These are phyloP conservation scores for Papilionanthe hybrid DNA, from an alignment of 116 monocot species.

Conservation along the genomic window DNA sequence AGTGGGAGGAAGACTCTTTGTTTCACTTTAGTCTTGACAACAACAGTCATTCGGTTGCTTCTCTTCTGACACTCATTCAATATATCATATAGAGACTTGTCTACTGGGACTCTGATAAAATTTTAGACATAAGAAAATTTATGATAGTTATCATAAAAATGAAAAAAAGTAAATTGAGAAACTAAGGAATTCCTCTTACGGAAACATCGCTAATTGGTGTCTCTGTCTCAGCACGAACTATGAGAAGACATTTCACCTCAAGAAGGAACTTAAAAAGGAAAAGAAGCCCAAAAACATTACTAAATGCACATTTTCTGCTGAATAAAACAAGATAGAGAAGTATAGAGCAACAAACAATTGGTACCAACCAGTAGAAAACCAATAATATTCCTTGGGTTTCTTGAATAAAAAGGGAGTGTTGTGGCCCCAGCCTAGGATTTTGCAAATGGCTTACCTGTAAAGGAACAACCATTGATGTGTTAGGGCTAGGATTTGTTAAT, in stretches of 20 bases:
- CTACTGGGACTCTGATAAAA: constrained; percentile 80
- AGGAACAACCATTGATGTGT: too few species aligned
- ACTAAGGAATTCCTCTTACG: constrained; percentile 96
- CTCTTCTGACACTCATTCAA: constrained; percentile 98
- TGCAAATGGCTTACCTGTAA: constrained; percentile 96
- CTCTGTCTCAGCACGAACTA: constrained; percentile 97
- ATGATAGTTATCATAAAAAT: constrained; percentile 5
- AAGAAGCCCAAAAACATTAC: not conserved
- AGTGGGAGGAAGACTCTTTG: constrained; percentile 16
- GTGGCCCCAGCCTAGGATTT: constrained; percentile 95
- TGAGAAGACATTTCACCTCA: constrained; percentile 96
- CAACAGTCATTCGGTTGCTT: constrained; percentile 96
- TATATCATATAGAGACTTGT: constrained; percentile 98
- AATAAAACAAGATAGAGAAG: not conserved
- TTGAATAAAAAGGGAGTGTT: constrained; percentile 94
- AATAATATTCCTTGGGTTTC: constrained; percentile 85
- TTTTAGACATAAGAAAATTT: constrained; percentile 3
- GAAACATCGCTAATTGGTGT: constrained; percentile 98
- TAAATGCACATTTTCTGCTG: not conserved
- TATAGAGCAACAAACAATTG: constrained; percentile 3
- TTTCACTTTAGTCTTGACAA: constrained; percentile 70
- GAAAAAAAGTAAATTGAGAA: constrained; percentile 1
- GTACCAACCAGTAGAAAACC: constrained; percentile 81
- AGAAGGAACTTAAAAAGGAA: not conserved
- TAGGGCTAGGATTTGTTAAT: too few species aligned